Conservation (phyloP, 2,329 filamentous ascomycete species). For the Aspergillus niger region DNA sequence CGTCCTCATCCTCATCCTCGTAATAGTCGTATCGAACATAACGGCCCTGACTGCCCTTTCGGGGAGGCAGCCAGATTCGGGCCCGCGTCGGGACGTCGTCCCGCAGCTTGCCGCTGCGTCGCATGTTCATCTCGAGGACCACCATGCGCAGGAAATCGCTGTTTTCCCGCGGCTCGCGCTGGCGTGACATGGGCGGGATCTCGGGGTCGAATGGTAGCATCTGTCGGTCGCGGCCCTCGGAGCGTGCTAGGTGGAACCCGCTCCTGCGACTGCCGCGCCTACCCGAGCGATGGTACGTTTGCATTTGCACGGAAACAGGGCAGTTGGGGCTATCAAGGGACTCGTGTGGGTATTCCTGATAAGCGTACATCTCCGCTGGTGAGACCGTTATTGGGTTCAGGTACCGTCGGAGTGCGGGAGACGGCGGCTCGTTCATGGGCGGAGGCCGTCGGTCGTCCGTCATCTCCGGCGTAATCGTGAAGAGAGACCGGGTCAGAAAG, state of each 20-base stretch:
- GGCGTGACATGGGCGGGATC: conserved; percentile 50
- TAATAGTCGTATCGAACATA: conserved; percentile 17
- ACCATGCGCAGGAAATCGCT: conserved; percentile 65
- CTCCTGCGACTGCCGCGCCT: conserved; percentile 31
- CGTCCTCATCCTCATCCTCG: conserved; percentile 23
- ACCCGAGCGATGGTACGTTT: conserved; percentile 56
- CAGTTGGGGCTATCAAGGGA: conserved; percentile 36
- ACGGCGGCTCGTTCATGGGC: conserved; percentile 55
- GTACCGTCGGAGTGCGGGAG: conserved; percentile 61
- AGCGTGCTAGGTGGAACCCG: conserved; percentile 42
- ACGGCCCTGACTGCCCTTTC: conserved; percentile 35
- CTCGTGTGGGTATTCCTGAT: conserved; percentile 44
- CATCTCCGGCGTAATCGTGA: conserved; percentile 59
- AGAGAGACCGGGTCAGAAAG: conserved; percentile 59
- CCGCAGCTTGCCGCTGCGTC: conserved; percentile 63
- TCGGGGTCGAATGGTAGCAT: conserved; percentile 38
- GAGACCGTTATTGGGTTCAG: conserved; percentile 58
- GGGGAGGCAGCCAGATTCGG: conserved; percentile 62
- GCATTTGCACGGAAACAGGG: conserved; percentile 63
- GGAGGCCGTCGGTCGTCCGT: conserved; percentile 63
- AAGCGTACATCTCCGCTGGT: conserved; percentile 49
- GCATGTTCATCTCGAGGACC: conserved; percentile 70
- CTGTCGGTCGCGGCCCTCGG: conserved; percentile 46
- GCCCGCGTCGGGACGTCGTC: conserved; percentile 57
- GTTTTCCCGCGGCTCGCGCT: conserved; percentile 66